phyloP scores from a whole-genome alignment of 129 eudicot species.

The Artemisia tridentata region DNA sequence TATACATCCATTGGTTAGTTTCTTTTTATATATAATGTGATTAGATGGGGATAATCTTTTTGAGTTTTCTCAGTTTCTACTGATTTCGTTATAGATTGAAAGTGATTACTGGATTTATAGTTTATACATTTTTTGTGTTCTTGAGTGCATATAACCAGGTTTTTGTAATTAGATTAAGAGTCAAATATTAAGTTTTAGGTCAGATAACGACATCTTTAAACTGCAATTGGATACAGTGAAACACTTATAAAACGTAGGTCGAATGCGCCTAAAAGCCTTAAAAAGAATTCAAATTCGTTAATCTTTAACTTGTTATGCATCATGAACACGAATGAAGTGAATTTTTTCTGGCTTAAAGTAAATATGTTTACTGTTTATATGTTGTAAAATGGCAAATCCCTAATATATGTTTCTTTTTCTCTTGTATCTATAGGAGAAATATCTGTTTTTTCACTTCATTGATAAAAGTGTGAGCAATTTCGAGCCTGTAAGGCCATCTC shows the following conservation, averaged over 20 bases:
- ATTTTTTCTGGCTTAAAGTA: neutral
- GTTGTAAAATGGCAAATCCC: neutral
- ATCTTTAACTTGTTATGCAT: neutral
- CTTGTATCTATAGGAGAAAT: conserved; percentile 52
- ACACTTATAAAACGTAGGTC: neutral
- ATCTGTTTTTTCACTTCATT: conserved; percentile 50
- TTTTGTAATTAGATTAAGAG: too few relatives aligned
- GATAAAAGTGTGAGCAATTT: conserved; percentile 35
- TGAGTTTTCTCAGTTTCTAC: neutral
- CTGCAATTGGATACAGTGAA: neutral
- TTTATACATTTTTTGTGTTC: too few relatives aligned
- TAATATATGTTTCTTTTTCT: neutral
- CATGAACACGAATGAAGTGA: neutral
- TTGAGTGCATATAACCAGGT: too few relatives aligned
- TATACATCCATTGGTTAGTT: conserved; percentile 79
- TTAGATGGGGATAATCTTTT: neutral
- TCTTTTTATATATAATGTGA: neutral
- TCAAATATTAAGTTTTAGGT: too few relatives aligned
- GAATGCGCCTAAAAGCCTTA: too few relatives aligned
- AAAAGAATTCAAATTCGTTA: neutral
- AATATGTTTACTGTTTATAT: neutral
- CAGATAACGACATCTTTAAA: too few relatives aligned
- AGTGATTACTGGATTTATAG: too few relatives aligned
- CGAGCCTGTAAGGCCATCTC: conserved; percentile 57
- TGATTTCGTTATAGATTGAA: neutral